Conservation (phyloP, 1,284 basidiomycete species). For the Psilocybe mexicana region DNA sequence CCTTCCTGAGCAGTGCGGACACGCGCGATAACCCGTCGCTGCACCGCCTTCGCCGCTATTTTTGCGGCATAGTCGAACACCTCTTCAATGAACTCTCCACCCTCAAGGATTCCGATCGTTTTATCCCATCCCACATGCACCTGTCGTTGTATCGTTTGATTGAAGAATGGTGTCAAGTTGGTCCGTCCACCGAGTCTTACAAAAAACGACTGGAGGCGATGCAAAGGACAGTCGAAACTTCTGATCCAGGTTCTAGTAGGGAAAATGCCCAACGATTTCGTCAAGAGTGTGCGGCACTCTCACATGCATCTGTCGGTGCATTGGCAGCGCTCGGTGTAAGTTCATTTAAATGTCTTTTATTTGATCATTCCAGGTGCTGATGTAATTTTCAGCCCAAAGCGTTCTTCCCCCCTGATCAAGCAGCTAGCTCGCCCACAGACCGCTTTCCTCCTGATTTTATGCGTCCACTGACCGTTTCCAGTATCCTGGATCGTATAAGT, state of each 20-base stretch:
- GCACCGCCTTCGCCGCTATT: constrained; percentile 84
- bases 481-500: constrained; percentile 63
- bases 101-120: constrained; percentile 74
- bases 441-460: constrained; percentile 47
- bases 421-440: constrained; percentile 64
- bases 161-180: constrained; percentile 93
- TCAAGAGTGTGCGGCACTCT: constrained; percentile 71
- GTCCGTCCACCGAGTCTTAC: constrained; percentile 72
- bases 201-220: constrained; percentile 77
- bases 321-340: constrained; percentile 86
- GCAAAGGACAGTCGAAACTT: constrained; percentile 64
- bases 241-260: constrained; percentile 42
- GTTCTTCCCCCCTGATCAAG: constrained; percentile 64
- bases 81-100: constrained; percentile 80
- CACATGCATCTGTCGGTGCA: constrained; percentile 79
- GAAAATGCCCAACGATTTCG: constrained; percentile 71
- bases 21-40: constrained; percentile 79
- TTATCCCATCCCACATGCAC: constrained; percentile 77
- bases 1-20: constrained; percentile 72
- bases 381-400: constrained; percentile 59
- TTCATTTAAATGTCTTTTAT: constrained; percentile 16
- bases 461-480: constrained; percentile 52
- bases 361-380: constrained; percentile 4
- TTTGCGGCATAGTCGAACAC: constrained; percentile 86
- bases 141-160: constrained; percentile 84